Base-by-base conservation (phyloP, 768 basidiomycete species). In the Udeniomyces megalosporus region DNA sequence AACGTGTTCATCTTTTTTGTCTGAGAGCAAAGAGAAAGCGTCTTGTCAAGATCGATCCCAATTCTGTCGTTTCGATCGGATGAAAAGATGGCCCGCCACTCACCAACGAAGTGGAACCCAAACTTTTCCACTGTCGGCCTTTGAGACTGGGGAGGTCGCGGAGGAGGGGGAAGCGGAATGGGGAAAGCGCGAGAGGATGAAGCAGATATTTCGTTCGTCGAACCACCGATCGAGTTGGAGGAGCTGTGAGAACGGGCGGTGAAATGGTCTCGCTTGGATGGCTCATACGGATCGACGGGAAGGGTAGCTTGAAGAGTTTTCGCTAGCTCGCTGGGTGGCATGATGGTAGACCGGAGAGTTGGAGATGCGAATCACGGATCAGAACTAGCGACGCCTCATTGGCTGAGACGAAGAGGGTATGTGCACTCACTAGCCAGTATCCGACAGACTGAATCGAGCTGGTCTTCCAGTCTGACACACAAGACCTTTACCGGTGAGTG, bases 81-180 rank as follows among this genome's bases (percentile, higher is more conserved):
- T 24, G 24, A 38, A 28, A 48, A 14, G n/a, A 29, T 8, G 10
- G 1, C n/a, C 17, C 17, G 38, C 17, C 10, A 60, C 58, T 51
- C 24, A 60, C 58, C 29, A 31, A 60, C 34, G 34, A 60, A 60
- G 29, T 34, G 34, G 34, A 38, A 60, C 4, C 58, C 58, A 50
- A 60, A 60, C 58, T 60, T 60, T 29, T 60, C 58, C 2, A 32
- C 32, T 26, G 22, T n/a, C n/a, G n/a, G n/a, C n/a, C 53, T 55
- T 12, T 55, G 53, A n/a, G 35, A 34, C 35, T 24, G 35, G 11
- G 35, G 34, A 8, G 35, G 35, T 1, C 35, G 7, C 10, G 53
- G 35, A 24, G 34, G 35, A 7, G 20, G 20, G 6, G 44, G 35
- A 22, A 38, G 12, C 20, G 35, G 8, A 32, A 10, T 26, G 34